Base-by-base conservation (phyloP, 176 grass and related monocot species). In the Hordeum marinum region DNA sequence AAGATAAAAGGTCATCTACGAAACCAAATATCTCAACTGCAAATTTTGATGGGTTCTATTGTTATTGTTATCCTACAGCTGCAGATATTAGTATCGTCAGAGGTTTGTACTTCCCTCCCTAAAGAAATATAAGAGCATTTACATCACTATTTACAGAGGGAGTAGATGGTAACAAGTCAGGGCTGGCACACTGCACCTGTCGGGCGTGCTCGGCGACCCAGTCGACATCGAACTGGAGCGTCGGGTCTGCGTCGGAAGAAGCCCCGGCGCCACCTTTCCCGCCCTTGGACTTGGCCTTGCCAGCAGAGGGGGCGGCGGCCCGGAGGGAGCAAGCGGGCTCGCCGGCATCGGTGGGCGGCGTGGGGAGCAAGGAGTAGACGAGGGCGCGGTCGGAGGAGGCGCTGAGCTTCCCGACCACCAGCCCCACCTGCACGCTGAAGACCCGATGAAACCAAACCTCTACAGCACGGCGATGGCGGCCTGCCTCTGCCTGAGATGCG, bases 181-280 rank as follows among this genome's bases (percentile, higher is more conserved):
- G 60, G 29, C 23, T 4, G 15, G 24, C 34, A 63, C 14, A 63
- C 10, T 63, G 24, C 15, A 95, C 93, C 95, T 93, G 95, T 0
- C 92, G 89, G 60, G 93, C 95, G 68, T 98, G 95, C 89, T 98
- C 95, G 31, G 91, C 85, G 65, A 98, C 75, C 95, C 95, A 98
- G 81, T 98, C 95, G 43, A 76, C 85, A 88, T 98, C 95, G 67
- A 98, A 76, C 14, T 90, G 21, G 29, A 95, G 70, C 25, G 95
- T 77, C 31, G 84, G 18, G 2, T 61, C 27, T 13, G 68, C 67
- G 64, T 93, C 91, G 5, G 82, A 48, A 21, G 89, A 89, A 34
- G 72, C 15, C 31, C 83, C 88, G 10, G 82, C 86, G 15, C 83
- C 78, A 48, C 85, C 80, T 35, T 84, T 84, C 0, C 39, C 55